A percentile compares a stretch with the other conserved stretches of the same genome.
phyloP scores from a whole-genome alignment of 345 rosid genomes.

The Arabidopsis arenosa region DNA sequence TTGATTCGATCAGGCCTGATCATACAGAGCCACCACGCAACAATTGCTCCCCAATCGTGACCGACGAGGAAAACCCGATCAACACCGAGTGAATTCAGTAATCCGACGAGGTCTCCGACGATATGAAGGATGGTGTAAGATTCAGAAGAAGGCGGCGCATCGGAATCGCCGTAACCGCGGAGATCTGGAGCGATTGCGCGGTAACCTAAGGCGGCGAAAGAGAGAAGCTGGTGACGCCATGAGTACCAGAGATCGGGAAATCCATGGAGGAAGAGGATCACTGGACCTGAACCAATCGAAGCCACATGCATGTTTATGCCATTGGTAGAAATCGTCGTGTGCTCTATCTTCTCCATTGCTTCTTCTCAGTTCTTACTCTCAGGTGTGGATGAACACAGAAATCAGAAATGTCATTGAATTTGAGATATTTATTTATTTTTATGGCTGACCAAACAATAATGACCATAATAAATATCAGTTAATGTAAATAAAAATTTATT shows the following conservation, averaged over 20 bases:
- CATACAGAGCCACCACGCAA: constrained; percentile 70
- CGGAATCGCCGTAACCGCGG: constrained; percentile 76
- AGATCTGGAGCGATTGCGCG: constrained; percentile 79
- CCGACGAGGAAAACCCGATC: constrained; percentile 70
- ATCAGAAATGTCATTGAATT: background rate
- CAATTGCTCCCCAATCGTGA: constrained; percentile 77
- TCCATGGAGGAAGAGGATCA: constrained; percentile 69
- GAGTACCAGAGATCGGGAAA: constrained; percentile 82
- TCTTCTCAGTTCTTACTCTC: background rate
- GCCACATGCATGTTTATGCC: constrained; percentile 76
- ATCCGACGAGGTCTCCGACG: constrained; percentile 63
- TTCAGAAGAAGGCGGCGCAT: constrained; percentile 50
- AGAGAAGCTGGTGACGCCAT: constrained; percentile 78
- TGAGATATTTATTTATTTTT: background rate
- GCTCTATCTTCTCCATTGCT: constrained; percentile 72
- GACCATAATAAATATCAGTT: no score
- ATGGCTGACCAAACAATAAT: background rate
- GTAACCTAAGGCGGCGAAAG: constrained; percentile 64
- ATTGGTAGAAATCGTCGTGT: constrained; percentile 56
- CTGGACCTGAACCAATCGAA: constrained; percentile 64
- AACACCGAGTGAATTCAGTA: constrained; percentile 49
- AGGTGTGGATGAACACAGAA: background rate
- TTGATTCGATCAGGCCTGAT: constrained; percentile 71
- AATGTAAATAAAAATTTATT: background rate
- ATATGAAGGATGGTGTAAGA: constrained; percentile 60